These are phyloP conservation scores for Schizonepeta tenuifolia DNA, from an alignment of 257 asterid species.

Conservation along the genomic window DNA sequence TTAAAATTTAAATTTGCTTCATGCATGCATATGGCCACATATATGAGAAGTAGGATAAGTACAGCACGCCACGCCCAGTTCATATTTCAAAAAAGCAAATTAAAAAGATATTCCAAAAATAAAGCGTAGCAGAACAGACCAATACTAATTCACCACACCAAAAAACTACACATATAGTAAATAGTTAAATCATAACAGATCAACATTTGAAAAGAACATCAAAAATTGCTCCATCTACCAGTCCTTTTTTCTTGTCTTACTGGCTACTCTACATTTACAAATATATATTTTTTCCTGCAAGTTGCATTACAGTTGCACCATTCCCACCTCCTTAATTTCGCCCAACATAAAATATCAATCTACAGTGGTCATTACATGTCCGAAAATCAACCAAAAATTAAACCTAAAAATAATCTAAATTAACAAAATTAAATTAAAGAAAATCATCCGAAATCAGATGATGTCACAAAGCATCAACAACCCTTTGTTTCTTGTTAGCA, in stretches of 20 bases:
- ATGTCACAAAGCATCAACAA: conserved; percentile 69
- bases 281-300: conserved; percentile 33
- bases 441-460: neutral
- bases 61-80: conserved; percentile 24
- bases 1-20: conserved; percentile 25
- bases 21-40: conserved; percentile 34
- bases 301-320: conserved; percentile 31
- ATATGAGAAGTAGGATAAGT: conserved; percentile 17
- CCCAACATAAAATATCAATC: conserved; percentile 31
- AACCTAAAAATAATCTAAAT: neutral
- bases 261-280: conserved; percentile 38
- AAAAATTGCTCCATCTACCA: conserved; percentile 27
- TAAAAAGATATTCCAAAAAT: conserved; percentile 23
- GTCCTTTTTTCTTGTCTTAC: conserved; percentile 16
- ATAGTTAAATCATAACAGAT: neutral
- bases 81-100: conserved; percentile 24
- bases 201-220: conserved; percentile 32
- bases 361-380: conserved; percentile 26
- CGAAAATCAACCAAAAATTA: conserved; percentile 21
- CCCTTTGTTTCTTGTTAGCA: conserved; percentile 68
- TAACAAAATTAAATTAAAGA: neutral
- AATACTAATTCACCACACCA: neutral
- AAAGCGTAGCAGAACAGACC: conserved; percentile 34
- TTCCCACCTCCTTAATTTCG: neutral
- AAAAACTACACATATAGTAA: no score